phyloP scores from a whole-genome alignment of 2,329 filamentous ascomycete species.

The Cytospora chrysosperma region DNA sequence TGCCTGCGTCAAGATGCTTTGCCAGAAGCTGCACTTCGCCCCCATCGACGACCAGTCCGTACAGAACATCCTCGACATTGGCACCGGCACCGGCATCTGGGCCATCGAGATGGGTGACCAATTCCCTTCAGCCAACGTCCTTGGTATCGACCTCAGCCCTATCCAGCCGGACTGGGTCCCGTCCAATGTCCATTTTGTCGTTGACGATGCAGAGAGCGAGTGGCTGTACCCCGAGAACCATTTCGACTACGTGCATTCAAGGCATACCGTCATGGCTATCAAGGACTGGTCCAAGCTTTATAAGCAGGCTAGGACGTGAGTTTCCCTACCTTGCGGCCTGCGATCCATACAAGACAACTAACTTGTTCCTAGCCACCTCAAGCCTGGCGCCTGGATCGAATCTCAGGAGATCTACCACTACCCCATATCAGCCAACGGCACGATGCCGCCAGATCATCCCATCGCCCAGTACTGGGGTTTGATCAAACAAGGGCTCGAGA shows the following conservation, averaged over 20 bases:
- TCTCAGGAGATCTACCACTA: slow-evolving; percentile 46
- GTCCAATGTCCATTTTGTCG: slow-evolving; percentile 59
- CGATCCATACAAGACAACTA: neutral
- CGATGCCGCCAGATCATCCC: slow-evolving; percentile 42
- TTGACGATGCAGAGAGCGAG: slow-evolving; percentile 59
- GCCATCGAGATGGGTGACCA: slow-evolving; percentile 53
- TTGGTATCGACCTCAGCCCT: slow-evolving; percentile 45
- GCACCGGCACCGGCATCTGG: slow-evolving; percentile 60
- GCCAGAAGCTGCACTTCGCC: slow-evolving; percentile 51
- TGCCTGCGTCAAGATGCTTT: slow-evolving; percentile 49
- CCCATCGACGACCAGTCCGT: slow-evolving; percentile 45
- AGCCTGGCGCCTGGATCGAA: slow-evolving; percentile 52
- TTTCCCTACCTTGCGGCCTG: neutral
- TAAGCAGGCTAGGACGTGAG: slow-evolving; percentile 46
- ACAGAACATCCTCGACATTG: slow-evolving; percentile 55
- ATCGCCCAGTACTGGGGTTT: slow-evolving; percentile 34
- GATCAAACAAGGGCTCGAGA: slow-evolving; percentile 30
- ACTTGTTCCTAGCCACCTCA: slow-evolving; percentile 37
- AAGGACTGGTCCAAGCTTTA: slow-evolving; percentile 54
- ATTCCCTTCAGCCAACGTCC: slow-evolving; percentile 40
- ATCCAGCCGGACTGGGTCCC: slow-evolving; percentile 52
- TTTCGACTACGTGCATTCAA: slow-evolving; percentile 62
- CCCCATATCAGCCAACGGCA: slow-evolving; percentile 44
- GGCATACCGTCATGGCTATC: slow-evolving; percentile 55
- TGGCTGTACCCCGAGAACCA: slow-evolving; percentile 54